These are phyloP conservation scores for Pueraria montana DNA, from an alignment of 306 rosid species.

Conservation along the genomic window DNA sequence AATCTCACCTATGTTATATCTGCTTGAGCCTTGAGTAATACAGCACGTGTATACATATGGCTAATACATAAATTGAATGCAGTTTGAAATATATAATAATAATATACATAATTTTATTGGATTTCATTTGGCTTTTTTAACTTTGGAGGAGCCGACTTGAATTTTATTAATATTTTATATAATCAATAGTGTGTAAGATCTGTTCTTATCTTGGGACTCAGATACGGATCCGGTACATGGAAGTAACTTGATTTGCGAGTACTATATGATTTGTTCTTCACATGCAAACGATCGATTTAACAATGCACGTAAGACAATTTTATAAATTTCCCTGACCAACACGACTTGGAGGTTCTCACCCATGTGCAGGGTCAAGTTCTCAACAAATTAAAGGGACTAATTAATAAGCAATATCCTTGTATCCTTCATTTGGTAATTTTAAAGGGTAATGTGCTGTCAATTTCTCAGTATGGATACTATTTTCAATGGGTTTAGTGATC, in stretches of 20 bases:
- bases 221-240: conserved; percentile 55
- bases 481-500: neutral
- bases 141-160: neutral
- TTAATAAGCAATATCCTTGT: conserved; percentile 19
- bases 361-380: conserved; percentile 53
- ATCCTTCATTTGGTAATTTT: conserved; percentile 14
- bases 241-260: conserved; percentile 50
- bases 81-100: neutral
- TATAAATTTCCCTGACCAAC: conserved; percentile 35
- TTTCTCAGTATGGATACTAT: neutral
- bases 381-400: neutral
- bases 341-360: conserved; percentile 50
- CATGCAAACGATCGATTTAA: conserved; percentile 50
- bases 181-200: conserved; percentile 42
- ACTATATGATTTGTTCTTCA: conserved; percentile 53
- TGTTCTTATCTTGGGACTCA: conserved; percentile 54
- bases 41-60: neutral
- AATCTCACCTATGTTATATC: neutral
- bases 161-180: neutral
- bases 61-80: neutral
- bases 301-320: conserved; percentile 45
- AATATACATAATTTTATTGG: neutral
- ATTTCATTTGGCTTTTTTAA: conserved; percentile 9
- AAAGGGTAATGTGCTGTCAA: neutral
- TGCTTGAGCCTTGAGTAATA: neutral